Evolutionary conservation across 768 basidiomycete genomes (phyloP), one percentile per base, ranked within the genome.

Genomic region (Lentinula detonsa): DNA sequence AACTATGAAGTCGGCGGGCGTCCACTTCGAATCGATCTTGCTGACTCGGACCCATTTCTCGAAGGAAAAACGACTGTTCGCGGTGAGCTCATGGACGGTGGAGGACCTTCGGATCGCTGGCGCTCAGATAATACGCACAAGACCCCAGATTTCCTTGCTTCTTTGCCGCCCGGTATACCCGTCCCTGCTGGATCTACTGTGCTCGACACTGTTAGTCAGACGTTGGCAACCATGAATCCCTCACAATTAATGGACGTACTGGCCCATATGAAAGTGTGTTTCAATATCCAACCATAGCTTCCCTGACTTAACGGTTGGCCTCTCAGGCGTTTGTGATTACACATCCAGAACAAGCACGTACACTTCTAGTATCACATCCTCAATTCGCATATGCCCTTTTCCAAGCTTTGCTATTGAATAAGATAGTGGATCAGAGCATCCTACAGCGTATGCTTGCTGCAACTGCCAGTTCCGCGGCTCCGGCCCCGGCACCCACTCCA

Each of bases 361-460:
- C 81, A 1, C 76, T 98, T 42, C 81, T 99, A 48, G 76, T 85
- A 28, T 80, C 86, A 16, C 89, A 98, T 67, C 97, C 97, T 16
- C 96, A 98, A 74, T 82, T 97, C 4, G 90, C 94, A 1, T 98
- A 98, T 71, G 97, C 97, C 4, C 81, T 98, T 13, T 97, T 98
- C 79, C 95, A 98, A 74, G 90, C 93, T 0, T 82, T 99, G 64
- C 77, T 98, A 8, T 75, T 98, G 52, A 93, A 95, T 81, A 92
- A 95, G 67, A 92, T 98, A 16, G 91, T 98, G 43, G 95, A 98
- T 65, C 83, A 91, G 2, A 83, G 85, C 4, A 85, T 97, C 52
- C 78, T 99, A 2, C 85, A 91, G 68, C 88, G 92, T 65, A 80
- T 81, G 80, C 70, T 78, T 31, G 78, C 53, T 46, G 50, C 58